phyloP scores from a whole-genome alignment of 1,284 basidiomycete genomes.

The Kalmanozyma brasiliensis region DNA sequence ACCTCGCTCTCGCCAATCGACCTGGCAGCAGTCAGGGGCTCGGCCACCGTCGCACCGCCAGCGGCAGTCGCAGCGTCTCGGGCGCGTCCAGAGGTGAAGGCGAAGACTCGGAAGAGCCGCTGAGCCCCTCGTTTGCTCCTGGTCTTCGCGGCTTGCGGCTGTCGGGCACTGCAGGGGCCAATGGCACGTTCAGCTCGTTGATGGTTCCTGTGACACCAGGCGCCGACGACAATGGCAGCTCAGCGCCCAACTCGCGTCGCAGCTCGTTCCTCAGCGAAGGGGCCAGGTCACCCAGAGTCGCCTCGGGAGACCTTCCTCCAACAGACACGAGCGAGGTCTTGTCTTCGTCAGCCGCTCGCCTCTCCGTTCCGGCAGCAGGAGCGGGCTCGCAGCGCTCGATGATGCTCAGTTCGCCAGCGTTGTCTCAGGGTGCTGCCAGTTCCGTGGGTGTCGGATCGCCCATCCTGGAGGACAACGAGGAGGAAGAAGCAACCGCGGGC shows the following conservation, averaged over 20 bases:
- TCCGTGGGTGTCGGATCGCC: constrained; percentile 41
- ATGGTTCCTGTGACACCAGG: constrained; percentile 24
- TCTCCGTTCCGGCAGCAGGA: constrained; percentile 22
- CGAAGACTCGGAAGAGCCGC: constrained; percentile 37
- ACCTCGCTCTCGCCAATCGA: constrained; percentile 14
- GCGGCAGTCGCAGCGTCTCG: constrained; percentile 44
- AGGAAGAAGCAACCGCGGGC: constrained; percentile 19
- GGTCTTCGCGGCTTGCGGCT: constrained; percentile 45
- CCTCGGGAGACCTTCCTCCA: constrained; percentile 10
- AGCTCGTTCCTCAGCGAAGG: constrained; percentile 48
- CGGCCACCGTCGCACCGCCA: constrained; percentile 45
- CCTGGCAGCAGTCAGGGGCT: constrained; percentile 15
- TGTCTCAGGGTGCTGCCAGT: constrained; percentile 44
- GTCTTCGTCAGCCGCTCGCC: constrained; percentile 18
- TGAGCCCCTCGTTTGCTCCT: constrained; percentile 44
- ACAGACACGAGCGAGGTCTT: constrained; percentile 15
- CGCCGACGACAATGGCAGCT: constrained; percentile 16
- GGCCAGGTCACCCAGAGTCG: constrained; percentile 26
- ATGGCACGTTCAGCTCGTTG: constrained; percentile 25
- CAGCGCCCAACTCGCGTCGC: constrained; percentile 44
- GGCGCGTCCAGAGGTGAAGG: constrained; percentile 32
- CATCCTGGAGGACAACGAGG: constrained; percentile 50
- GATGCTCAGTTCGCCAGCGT: constrained; percentile 32
- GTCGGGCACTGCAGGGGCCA: constrained; percentile 31
- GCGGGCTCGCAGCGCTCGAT: constrained; percentile 13